A percentile compares a stretch with the other conserved stretches of the same genome.
Evolutionary conservation across 2,329 filamentous ascomycete genomes (phyloP).

Genomic region (Cordyceps javanica): DNA sequence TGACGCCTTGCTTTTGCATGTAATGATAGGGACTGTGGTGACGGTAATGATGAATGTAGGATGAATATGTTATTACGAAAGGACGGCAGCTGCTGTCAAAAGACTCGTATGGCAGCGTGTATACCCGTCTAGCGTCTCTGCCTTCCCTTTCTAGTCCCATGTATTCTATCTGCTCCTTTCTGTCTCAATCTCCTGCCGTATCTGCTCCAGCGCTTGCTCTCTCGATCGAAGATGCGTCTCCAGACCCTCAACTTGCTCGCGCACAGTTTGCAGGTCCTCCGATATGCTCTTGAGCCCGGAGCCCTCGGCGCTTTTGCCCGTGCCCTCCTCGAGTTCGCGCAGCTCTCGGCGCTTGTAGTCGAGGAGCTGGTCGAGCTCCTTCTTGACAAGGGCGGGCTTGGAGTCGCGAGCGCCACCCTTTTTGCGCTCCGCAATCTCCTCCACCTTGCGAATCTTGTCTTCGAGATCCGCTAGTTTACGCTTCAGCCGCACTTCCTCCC

Average conservation of each 20-base stretch:
- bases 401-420: slow-evolving; percentile 62
- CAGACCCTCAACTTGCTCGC: slow-evolving; percentile 87
- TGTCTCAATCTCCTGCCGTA: slow-evolving; percentile 78
- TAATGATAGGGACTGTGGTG: background rate
- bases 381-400: slow-evolving; percentile 86
- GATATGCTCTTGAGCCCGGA: slow-evolving; percentile 68
- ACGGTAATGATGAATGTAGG: background rate
- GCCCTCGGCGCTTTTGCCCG: slow-evolving; percentile 62
- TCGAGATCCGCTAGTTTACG: slow-evolving; percentile 88
- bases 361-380: slow-evolving; percentile 86
- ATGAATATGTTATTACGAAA: slow-evolving; percentile 5
- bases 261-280: slow-evolving; percentile 85
- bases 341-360: slow-evolving; percentile 88
- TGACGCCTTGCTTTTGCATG: background rate
- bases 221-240: slow-evolving; percentile 75
- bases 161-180: slow-evolving; percentile 84
- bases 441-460: slow-evolving; percentile 76
- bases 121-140: slow-evolving; percentile 11
- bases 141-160: slow-evolving; percentile 45
- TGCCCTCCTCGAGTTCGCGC: slow-evolving; percentile 66
- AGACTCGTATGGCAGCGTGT: background rate
- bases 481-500: slow-evolving; percentile 94
- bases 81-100: background rate
- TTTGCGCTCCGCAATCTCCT: slow-evolving; percentile 62
- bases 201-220: slow-evolving; percentile 66